Conservation (phyloP, 768 basidiomycete genomes). For the Rhodocollybia butyracea region DNA sequence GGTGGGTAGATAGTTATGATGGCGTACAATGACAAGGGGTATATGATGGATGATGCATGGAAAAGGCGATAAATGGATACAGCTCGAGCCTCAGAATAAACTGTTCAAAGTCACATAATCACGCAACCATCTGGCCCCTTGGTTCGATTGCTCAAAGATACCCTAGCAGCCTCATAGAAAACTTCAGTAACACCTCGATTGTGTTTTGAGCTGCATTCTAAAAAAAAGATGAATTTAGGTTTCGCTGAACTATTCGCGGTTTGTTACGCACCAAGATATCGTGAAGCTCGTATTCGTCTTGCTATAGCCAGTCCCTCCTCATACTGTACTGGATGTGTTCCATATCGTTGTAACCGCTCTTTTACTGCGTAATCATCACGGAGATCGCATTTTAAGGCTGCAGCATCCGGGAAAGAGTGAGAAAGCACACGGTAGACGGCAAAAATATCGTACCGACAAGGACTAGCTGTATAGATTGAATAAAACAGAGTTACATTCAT, state of each 20-base stretch:
- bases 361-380: conserved; percentile 75
- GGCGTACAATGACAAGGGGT: conserved; percentile 2
- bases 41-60: neutral
- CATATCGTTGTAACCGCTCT: conserved; percentile 70
- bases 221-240: neutral
- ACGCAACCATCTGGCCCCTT: conserved; percentile 61
- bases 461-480: conserved; percentile 54
- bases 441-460: conserved; percentile 71
- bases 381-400: conserved; percentile 94
- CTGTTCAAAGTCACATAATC: conserved; percentile 29
- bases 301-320: conserved; percentile 90
- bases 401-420: conserved; percentile 9
- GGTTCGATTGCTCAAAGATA: conserved; percentile 72
- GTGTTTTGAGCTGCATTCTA: conserved; percentile 97
- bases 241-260: neutral
- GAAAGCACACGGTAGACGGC: neutral
- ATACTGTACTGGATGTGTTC: conserved; percentile 77
- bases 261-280: conserved; percentile 80
- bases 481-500: conserved; percentile 4
- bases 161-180: conserved; percentile 87
- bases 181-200: conserved; percentile 94
- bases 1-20: neutral
- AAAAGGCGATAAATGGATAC: neutral
- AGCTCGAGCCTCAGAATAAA: neutral
- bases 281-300: conserved; percentile 85